Conservation (phyloP, 345 rosid genomes). For the Brassica nigra region DNA sequence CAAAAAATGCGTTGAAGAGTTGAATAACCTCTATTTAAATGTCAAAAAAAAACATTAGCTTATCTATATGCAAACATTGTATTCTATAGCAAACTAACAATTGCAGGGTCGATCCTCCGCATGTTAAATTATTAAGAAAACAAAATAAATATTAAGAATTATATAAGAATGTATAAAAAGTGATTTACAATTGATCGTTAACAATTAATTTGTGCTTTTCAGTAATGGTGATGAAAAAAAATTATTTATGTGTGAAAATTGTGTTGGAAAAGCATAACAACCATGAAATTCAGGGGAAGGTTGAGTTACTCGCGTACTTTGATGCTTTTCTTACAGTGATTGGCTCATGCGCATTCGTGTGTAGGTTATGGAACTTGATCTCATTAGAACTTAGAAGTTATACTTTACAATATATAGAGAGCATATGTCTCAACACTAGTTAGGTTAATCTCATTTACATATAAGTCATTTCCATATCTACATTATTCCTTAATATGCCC, state of each 20-base stretch:
- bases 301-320: neutral
- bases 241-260: neutral
- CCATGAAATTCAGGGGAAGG: neutral
- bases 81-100: neutral
- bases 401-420: too few relatives aligned
- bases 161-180: neutral
- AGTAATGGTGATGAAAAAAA: neutral
- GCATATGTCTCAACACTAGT: too few relatives aligned
- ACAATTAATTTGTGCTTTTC: neutral
- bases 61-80: neutral
- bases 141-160: too few relatives aligned
- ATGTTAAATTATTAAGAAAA: too few relatives aligned
- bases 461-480: too few relatives aligned
- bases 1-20: neutral
- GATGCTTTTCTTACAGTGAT: neutral
- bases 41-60: neutral
- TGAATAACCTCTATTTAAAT: neutral
- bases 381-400: too few relatives aligned
- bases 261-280: neutral
- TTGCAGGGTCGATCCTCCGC: neutral
- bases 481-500: neutral
- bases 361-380: too few relatives aligned
- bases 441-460: too few relatives aligned
- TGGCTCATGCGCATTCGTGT: neutral
- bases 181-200: neutral